phyloP scores from a whole-genome alignment of 495 filamentous ascomycete genomes.

The Trichocladium antarcticum region DNA sequence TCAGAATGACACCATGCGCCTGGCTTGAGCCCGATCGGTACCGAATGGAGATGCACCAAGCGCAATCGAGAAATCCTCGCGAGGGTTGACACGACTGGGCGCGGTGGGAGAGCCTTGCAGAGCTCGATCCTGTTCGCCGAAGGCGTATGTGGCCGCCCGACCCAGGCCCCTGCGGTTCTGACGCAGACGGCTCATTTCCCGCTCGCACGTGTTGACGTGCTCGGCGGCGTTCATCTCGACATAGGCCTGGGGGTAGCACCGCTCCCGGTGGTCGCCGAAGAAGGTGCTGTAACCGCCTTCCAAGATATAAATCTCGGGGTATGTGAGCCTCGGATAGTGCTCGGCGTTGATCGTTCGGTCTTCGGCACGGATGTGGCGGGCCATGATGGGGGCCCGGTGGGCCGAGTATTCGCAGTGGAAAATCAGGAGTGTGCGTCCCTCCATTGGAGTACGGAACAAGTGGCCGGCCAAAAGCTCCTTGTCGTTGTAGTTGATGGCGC shows the following conservation, averaged over 20 bases:
- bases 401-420: conserved; percentile 98
- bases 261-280: conserved; percentile 60
- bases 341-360: conserved; percentile 76
- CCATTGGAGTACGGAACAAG: conserved; percentile 56
- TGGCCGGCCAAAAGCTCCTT: conserved; percentile 72
- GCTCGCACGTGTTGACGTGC: conserved; percentile 83
- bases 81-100: conserved; percentile 40
- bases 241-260: conserved; percentile 89
- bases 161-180: conserved; percentile 68
- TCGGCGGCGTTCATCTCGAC: conserved; percentile 88
- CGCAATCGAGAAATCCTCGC: conserved; percentile 39
- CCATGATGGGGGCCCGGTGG: conserved; percentile 95
- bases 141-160: conserved; percentile 89
- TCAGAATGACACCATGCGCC: conserved; percentile 67
- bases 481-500: conserved; percentile 89
- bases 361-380: conserved; percentile 70
- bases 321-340: conserved; percentile 74
- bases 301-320: conserved; percentile 93
- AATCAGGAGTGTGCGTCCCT: conserved; percentile 65
- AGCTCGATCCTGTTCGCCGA: conserved; percentile 51
- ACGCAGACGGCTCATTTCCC: conserved; percentile 77
- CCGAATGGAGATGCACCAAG: conserved; percentile 43
- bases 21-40: conserved; percentile 44
- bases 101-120: conserved; percentile 76
- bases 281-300: conserved; percentile 94